A percentile compares a stretch with the other conserved stretches of the same genome.
phyloP scores from a whole-genome alignment of 805 yeast species.

The Metschnikowia peoriensis region DNA sequence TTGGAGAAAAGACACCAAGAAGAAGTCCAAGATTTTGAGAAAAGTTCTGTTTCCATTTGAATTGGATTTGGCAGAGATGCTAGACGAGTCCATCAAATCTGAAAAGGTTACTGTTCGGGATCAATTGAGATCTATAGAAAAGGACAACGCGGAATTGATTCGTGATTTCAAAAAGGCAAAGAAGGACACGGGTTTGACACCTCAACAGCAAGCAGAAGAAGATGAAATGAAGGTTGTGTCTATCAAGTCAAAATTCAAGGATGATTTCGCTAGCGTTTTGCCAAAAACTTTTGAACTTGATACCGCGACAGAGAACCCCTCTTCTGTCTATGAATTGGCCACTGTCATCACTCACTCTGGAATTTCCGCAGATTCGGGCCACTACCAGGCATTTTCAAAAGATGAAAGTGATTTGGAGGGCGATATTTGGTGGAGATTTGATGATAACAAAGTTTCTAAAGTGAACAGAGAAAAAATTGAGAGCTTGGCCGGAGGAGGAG shows the following conservation, averaged over 20 bases:
- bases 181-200: constrained; percentile 38
- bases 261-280: constrained; percentile 43
- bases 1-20: constrained; percentile 90
- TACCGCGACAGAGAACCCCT: constrained; percentile 70
- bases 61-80: constrained; percentile 80
- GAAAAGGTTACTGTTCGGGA: constrained; percentile 74
- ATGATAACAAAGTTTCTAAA: constrained; percentile 82
- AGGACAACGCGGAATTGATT: constrained; percentile 66
- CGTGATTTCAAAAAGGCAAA: constrained; percentile 69
- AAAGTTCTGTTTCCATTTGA: constrained; percentile 94
- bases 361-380: constrained; percentile 95
- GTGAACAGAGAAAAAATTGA: constrained; percentile 84
- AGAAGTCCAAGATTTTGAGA: constrained; percentile 90
- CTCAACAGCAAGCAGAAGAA: constrained; percentile 55
- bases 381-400: constrained; percentile 85
- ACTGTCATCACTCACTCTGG: constrained; percentile 94
- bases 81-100: constrained; percentile 71
- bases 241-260: constrained; percentile 50
- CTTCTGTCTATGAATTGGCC: constrained; percentile 78
- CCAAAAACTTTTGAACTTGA: constrained; percentile 31
- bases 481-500: constrained; percentile 93
- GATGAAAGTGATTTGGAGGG: constrained; percentile 64
- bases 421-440: constrained; percentile 89
- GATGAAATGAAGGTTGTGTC: constrained; percentile 49
- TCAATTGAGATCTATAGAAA: constrained; percentile 69